phyloP scores from a whole-genome alignment of 345 rosid genomes.

The Eucalyptus shirleyi region DNA sequence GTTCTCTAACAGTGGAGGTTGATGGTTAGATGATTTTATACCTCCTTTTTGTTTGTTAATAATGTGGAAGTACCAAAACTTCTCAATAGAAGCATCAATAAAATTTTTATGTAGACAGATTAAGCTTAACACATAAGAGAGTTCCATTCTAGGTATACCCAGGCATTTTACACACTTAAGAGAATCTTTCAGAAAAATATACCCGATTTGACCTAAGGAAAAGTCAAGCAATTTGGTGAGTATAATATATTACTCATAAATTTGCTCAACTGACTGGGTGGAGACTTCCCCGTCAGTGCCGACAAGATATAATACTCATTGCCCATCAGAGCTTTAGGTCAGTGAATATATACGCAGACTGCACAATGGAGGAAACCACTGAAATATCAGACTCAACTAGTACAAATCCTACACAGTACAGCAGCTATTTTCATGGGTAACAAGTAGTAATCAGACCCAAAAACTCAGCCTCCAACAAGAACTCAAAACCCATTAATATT shows the following conservation, averaged over 20 bases:
- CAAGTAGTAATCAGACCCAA: neutral
- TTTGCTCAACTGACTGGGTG: neutral
- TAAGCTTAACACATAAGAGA: neutral
- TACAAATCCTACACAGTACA: neutral
- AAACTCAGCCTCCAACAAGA: neutral
- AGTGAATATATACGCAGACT: neutral
- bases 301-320: neutral
- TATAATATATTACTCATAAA: neutral
- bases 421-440: neutral
- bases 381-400: neutral
- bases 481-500: neutral
- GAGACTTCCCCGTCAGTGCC: neutral
- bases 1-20: neutral
- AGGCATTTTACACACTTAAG: neutral
- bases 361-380: neutral
- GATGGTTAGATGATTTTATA: neutral
- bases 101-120: neutral
- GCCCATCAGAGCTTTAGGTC: neutral
- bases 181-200: neutral
- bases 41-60: neutral
- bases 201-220: neutral
- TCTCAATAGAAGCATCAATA: neutral
- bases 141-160: neutral
- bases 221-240: neutral
- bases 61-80: neutral